Evolutionary conservation across 352 stramenopile genomes (phyloP).

Genomic region (Stephanocyclus meneghinianus): DNA sequence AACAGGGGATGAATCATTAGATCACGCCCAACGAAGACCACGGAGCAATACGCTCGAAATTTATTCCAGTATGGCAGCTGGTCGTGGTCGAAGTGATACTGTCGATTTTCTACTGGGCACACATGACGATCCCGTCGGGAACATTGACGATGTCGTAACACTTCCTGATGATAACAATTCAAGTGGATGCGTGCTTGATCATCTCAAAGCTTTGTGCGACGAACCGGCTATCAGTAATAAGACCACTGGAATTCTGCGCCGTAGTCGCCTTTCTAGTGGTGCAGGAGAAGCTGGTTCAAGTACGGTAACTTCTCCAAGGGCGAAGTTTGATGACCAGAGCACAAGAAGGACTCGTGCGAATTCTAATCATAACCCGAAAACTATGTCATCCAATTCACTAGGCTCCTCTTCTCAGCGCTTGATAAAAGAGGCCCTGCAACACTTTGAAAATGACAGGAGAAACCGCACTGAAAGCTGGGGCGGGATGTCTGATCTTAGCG

Average conservation of each 20-base stretch:
- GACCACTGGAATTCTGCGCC: slow-evolving; percentile 26
- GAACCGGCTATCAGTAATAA: slow-evolving; percentile 34
- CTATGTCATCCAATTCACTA: slow-evolving; percentile 28
- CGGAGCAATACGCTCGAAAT: slow-evolving; percentile 55
- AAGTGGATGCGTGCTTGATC: slow-evolving; percentile 36
- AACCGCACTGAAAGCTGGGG: slow-evolving; percentile 78
- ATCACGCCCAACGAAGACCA: slow-evolving; percentile 28
- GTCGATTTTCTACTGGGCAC: slow-evolving; percentile 41
- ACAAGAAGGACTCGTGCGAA: slow-evolving; percentile 25
- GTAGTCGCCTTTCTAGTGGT: slow-evolving; percentile 21
- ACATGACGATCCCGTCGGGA: slow-evolving; percentile 21
- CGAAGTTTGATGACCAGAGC: slow-evolving; percentile 32
- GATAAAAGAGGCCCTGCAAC: slow-evolving; percentile 53
- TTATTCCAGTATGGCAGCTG: slow-evolving; percentile 39
- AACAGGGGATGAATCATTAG: slow-evolving; percentile 14
- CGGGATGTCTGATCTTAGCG: slow-evolving; percentile 79
- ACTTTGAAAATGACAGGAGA: slow-evolving; percentile 48
- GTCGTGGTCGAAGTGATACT: slow-evolving; percentile 31
- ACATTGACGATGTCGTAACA: slow-evolving; percentile 26
- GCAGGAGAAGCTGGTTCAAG: slow-evolving; percentile 1
- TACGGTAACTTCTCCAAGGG: slow-evolving; percentile 7
- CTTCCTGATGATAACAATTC: slow-evolving; percentile 20
- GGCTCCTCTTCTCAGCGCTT: slow-evolving; percentile 24
- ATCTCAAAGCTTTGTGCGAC: slow-evolving; percentile 47
- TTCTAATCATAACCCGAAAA: slow-evolving; percentile 28